Percentiles rank a stretch among this genome's conserved stretches.
Conservation (phyloP, 331 rosid species). For the Quercus phellos region DNA sequence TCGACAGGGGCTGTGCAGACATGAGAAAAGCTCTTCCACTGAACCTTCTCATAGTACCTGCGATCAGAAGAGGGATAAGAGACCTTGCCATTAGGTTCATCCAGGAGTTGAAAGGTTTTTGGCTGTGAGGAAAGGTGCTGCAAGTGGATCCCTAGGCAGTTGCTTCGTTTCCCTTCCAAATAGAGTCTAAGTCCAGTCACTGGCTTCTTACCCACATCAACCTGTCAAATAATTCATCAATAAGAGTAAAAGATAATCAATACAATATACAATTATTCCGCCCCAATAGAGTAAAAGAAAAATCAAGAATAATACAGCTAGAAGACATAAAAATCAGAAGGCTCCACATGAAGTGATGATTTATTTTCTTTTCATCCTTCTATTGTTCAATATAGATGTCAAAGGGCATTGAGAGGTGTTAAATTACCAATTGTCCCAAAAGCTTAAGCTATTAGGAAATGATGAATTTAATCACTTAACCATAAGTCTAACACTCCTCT, state of each 20-base stretch:
- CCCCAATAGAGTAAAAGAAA: neutral
- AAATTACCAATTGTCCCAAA: too few species aligned
- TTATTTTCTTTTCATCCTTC: neutral
- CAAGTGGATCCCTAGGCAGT: slow-evolving; percentile 69
- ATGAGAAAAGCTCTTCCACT: slow-evolving; percentile 81
- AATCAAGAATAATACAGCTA: neutral
- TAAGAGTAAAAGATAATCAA: neutral
- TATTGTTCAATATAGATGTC: neutral
- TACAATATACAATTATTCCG: neutral
- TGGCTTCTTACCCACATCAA: slow-evolving; percentile 63
- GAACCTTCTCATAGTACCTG: slow-evolving; percentile 63
- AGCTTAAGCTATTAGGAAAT: too few species aligned
- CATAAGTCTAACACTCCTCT: too few species aligned
- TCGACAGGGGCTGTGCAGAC: slow-evolving; percentile 80
- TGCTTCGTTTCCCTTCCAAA: slow-evolving; percentile 72
- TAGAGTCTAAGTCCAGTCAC: slow-evolving; percentile 77
- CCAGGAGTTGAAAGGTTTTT: slow-evolving; percentile 51
- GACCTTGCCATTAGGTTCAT: slow-evolving; percentile 24
- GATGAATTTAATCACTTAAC: too few species aligned
- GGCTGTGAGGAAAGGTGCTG: slow-evolving; percentile 77
- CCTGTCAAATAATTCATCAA: slow-evolving; percentile 33
- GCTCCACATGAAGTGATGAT: neutral
- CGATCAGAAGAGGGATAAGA: slow-evolving; percentile 41
- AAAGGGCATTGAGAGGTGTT: neutral
- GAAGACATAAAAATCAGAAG: neutral